Percentiles rank a stretch among this genome's conserved stretches.
Conservation (phyloP, 2,329 filamentous ascomycete genomes). For the Teratosphaeria zuluensis region DNA sequence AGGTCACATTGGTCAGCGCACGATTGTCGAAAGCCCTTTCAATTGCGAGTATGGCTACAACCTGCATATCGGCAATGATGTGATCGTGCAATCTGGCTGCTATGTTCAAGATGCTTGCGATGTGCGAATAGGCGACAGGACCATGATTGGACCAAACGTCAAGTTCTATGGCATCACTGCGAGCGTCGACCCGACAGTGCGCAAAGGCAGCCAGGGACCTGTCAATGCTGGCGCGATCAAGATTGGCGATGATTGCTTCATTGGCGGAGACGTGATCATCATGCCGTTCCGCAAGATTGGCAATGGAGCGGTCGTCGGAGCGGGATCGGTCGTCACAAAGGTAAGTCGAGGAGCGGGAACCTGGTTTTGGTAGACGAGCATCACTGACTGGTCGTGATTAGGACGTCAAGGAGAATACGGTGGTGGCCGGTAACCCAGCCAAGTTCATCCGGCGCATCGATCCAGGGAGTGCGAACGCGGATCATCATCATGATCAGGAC, state of each 20-base stretch:
- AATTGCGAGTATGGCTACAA: constrained; percentile 95
- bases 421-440: constrained; percentile 39
- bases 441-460: constrained; percentile 18
- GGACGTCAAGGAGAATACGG: constrained; percentile 38
- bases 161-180: constrained; percentile 71
- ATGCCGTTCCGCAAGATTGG: constrained; percentile 46
- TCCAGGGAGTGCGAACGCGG: constrained; percentile 12
- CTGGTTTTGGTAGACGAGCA: background rate
- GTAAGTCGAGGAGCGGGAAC: constrained; percentile 29
- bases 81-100: constrained; percentile 74
- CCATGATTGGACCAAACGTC: constrained; percentile 65
- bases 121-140: constrained; percentile 70
- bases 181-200: constrained; percentile 60
- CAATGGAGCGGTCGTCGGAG: constrained; percentile 43
- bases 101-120: constrained; percentile 77
- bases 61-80: constrained; percentile 74
- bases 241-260: constrained; percentile 64
- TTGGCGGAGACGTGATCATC: constrained; percentile 54
- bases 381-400: constrained; percentile 12
- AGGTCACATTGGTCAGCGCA: constrained; percentile 62
- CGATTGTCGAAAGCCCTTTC: constrained; percentile 79
- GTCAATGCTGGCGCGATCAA: constrained; percentile 61
- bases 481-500: constrained; percentile 12
- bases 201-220: constrained; percentile 63
- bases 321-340: constrained; percentile 46